Evolutionary conservation across 2,329 filamentous ascomycete species (phyloP), one percentile per base, ranked within the genome.

Genomic region (Aureobasidium sp.): DNA sequence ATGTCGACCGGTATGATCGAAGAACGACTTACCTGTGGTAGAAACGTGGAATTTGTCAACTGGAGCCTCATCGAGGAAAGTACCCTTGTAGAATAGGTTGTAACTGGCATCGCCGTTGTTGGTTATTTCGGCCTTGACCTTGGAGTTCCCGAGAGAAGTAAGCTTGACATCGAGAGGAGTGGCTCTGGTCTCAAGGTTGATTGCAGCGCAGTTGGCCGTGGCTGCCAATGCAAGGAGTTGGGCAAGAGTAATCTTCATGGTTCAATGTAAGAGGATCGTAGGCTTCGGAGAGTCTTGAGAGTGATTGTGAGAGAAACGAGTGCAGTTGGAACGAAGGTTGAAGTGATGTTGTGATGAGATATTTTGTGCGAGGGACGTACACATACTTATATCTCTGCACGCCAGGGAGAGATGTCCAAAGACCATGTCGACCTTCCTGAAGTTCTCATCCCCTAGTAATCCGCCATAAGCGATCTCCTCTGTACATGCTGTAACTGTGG

Each of bases 41-140:
- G 64, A 50, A 21, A 68, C 67, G 23, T 53, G 60, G 38, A 68
- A 63, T 47, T 67, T 68, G 61, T 68, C 65, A 11, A 65, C 65
- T 2, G 66, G 66, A 4, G 65, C 63, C 35, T 65, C 63, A 47
- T 68, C 67, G 19, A 68, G 62, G 60, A 68, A 64, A 11, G 64
- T 64, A 35, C 67, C 67, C 60, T 64, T 66, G 57, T 65, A 66
- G 61, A 67, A 66, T 8, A 68, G 59, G 45, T 68, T 67, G 63
- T 67, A 67, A 33, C 62, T 63, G 13, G 57, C 54, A 31, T 65
- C 60, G 21, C 63, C 66, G 27, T 60, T 67, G 61, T 68, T 68
- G 62, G 65, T 67, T 7, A 68, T 51, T n/a, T 61, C 53, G 4
- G 64, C 65, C 57, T 66, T 67, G 51, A 68, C 66, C 55, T 62